Percentiles rank a stretch among this genome's conserved stretches.
These are phyloP conservation scores for Chiua virens DNA, from an alignment of 768 basidiomycete genomes.

Conservation along the genomic window DNA sequence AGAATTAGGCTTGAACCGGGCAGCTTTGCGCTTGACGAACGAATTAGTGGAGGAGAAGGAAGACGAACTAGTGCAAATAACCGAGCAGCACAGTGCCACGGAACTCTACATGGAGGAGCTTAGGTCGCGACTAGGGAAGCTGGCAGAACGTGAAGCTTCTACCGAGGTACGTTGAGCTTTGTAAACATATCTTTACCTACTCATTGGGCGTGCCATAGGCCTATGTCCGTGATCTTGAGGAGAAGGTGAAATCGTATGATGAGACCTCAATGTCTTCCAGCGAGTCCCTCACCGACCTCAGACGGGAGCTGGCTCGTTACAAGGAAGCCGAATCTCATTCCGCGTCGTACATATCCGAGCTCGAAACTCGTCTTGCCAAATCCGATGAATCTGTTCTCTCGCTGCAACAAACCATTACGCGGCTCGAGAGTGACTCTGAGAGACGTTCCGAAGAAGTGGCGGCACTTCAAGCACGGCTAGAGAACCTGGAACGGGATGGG, in stretches of 20 bases:
- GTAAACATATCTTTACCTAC: not conserved
- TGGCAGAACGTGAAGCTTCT: conserved; percentile 85
- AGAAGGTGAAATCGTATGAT: conserved; percentile 83
- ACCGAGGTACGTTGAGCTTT: conserved; percentile 67
- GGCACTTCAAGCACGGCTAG: conserved; percentile 68
- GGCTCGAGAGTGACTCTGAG: conserved; percentile 74
- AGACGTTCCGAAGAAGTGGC: conserved; percentile 71
- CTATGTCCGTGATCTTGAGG: conserved; percentile 91
- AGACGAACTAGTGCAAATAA: conserved; percentile 64
- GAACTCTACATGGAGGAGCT: conserved; percentile 90
- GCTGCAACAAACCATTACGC: conserved; percentile 71
- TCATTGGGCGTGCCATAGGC: conserved; percentile 48
- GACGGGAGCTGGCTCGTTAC: conserved; percentile 75
- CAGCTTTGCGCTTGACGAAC: conserved; percentile 86
- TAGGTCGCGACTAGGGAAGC: conserved; percentile 71
- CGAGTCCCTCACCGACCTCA: conserved; percentile 79
- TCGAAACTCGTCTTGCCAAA: conserved; percentile 77
- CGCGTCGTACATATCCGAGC: conserved; percentile 77
- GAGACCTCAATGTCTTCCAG: conserved; percentile 75
- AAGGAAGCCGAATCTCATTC: conserved; percentile 76
- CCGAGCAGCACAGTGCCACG: conserved; percentile 71
- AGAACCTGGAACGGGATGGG: conserved; percentile 67
- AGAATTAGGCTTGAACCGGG: conserved; percentile 82
- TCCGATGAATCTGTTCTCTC: conserved; percentile 75
- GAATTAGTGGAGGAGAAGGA: conserved; percentile 93